phyloP scores from a whole-genome alignment of 345 rosid genomes.

The Laguncularia racemosa region DNA sequence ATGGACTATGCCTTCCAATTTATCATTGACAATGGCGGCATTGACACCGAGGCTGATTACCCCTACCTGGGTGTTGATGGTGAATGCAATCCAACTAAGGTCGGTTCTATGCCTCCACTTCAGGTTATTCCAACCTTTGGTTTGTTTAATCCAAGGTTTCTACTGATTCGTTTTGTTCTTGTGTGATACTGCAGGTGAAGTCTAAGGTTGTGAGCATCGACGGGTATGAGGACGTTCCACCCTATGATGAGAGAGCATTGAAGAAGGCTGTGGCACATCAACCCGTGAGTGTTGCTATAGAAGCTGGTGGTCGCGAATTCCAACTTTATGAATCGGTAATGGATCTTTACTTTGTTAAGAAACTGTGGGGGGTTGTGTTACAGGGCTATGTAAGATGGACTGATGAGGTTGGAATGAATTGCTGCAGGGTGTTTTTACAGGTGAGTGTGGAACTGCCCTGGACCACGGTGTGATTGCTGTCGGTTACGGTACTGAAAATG shows the following conservation, averaged over 20 bases:
- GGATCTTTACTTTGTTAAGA: not conserved
- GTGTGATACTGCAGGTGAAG: slow-evolving; percentile 34
- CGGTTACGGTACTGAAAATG: slow-evolving; percentile 32
- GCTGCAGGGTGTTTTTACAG: slow-evolving; percentile 20
- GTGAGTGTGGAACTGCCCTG: slow-evolving; percentile 31
- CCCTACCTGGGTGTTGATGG: slow-evolving; percentile 57
- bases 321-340: slow-evolving; percentile 76
- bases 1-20: slow-evolving; percentile 96
- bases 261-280: slow-evolving; percentile 72
- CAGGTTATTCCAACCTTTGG: not conserved
- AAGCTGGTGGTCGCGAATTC: slow-evolving; percentile 75
- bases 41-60: slow-evolving; percentile 66
- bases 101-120: slow-evolving; percentile 5
- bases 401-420: not conserved
- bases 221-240: slow-evolving; percentile 68
- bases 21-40: slow-evolving; percentile 79
- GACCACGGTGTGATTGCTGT: slow-evolving; percentile 41
- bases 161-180: not conserved
- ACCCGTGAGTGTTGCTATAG: slow-evolving; percentile 93
- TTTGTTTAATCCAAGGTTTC: not conserved
- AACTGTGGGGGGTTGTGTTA: too few relatives aligned
- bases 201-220: slow-evolving; percentile 74
- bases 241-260: slow-evolving; percentile 49
- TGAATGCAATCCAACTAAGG: slow-evolving; percentile 47
- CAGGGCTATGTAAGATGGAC: not conserved